These are phyloP conservation scores for Diaporthe ilicicola DNA, from an alignment of 2,329 filamentous ascomycete genomes.

Conservation along the genomic window DNA sequence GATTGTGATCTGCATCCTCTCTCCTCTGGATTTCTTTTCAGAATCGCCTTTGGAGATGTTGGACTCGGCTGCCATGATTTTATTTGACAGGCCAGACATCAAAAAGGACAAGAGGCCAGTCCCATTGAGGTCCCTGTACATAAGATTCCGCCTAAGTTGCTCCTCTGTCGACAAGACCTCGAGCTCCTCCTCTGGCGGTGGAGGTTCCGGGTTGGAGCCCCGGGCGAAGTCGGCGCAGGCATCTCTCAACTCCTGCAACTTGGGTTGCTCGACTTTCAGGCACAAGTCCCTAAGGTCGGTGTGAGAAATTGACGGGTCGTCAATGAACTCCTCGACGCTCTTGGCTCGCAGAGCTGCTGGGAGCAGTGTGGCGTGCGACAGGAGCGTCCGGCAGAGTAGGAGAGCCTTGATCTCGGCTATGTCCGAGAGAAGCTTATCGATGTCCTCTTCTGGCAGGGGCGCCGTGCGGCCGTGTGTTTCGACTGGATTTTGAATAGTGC, in stretches of 20 bases:
- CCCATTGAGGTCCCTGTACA: conserved; percentile 39
- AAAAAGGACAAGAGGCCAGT: conserved; percentile 39
- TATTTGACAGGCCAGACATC: conserved; percentile 36
- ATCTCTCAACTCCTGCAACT: conserved; percentile 58
- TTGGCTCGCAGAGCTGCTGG: conserved; percentile 52
- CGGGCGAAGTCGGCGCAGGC: conserved; percentile 58
- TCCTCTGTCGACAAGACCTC: conserved; percentile 42
- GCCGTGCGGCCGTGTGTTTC: conserved; percentile 44
- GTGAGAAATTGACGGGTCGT: conserved; percentile 49
- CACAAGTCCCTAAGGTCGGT: conserved; percentile 56
- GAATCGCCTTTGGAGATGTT: conserved; percentile 37
- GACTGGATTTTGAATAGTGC: conserved; percentile 43
- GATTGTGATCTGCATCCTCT: conserved; percentile 53
- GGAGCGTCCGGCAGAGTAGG: conserved; percentile 56
- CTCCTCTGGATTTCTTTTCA: conserved; percentile 42
- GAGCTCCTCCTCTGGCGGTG: conserved; percentile 41
- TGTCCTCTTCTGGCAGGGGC: conserved; percentile 51
- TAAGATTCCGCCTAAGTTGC: conserved; percentile 35
- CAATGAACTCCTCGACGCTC: conserved; percentile 55
- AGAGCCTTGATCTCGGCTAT: conserved; percentile 58
- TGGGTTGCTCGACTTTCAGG: conserved; percentile 55
- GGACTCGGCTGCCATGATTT: not conserved
- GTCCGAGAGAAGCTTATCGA: conserved; percentile 51
- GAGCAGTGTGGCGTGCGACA: conserved; percentile 54
- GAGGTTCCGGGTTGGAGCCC: conserved; percentile 42